Conservation (phyloP, 169 alveolate genomes). For the Hepatocystis sp. region DNA sequence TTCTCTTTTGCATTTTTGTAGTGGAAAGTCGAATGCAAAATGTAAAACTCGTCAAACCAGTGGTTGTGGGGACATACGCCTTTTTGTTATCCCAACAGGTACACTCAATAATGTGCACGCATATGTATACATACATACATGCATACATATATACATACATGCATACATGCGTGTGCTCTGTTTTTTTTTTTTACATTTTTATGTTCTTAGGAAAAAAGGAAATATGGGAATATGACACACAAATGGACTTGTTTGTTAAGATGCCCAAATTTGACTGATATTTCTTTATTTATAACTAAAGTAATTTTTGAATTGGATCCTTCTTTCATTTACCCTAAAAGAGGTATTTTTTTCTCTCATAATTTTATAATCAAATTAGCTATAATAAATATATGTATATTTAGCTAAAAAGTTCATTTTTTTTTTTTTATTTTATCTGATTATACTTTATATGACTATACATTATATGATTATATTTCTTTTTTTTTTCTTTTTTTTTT, state of each 20-base stretch:
- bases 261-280: slow-evolving; percentile 92
- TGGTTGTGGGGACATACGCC: slow-evolving; percentile 82
- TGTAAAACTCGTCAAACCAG: slow-evolving; percentile 79
- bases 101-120: too few species aligned
- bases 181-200: background rate
- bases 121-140: background rate
- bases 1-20: background rate
- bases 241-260: slow-evolving; percentile 95
- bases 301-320: slow-evolving; percentile 94
- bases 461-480: too few species aligned
- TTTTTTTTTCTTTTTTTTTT: background rate
- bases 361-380: slow-evolving; percentile 1
- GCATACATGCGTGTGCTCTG: background rate
- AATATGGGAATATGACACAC: slow-evolving; percentile 92
- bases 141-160: slow-evolving; percentile 1
- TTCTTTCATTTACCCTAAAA: slow-evolving; percentile 91
- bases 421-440: background rate
- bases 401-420: background rate
- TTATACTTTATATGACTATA: too few species aligned
- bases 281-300: slow-evolving; percentile 90
- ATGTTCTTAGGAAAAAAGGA: slow-evolving; percentile 87
- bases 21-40: slow-evolving; percentile 78
- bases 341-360: slow-evolving; percentile 77
- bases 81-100: slow-evolving; percentile 78
- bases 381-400: background rate